Evolutionary conservation across 2,329 filamentous ascomycete species (phyloP), one percentile per base, ranked within the genome.

Genomic region (Pseudogymnoascus sp.): DNA sequence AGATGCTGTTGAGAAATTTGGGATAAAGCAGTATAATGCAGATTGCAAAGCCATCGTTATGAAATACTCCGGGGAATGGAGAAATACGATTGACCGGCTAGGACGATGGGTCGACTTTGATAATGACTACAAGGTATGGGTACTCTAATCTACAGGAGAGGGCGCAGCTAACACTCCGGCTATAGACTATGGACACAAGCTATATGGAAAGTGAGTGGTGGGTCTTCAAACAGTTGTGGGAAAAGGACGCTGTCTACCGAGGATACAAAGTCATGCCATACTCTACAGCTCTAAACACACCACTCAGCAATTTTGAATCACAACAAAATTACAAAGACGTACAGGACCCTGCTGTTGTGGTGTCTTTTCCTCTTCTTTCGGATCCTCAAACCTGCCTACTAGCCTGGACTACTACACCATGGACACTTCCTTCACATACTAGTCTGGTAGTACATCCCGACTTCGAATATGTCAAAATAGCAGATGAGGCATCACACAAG

Each of bases 171-270:
- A 12, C 15, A n/a, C 25, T 31, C 21, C 4, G 21, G 9, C 31
- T 36, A 42, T 70, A 88, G 87, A 96, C 91, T 36, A 96, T 97
- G 91, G 88, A 97, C 74, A 82, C 87, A n/a, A 87, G 80, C 18
- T 97, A 95, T 77, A 97, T 97, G 93, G 93, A 97, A 78, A 88
- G 88, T 0, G 86, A 90, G 67, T 97, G 93, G 93, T 97, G 93
- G 92, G 89, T 94, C 15, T 96, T 96, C 80, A 95, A 94, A 79
- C 86, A 93, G 72, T 81, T 97, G 25, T 95, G 90, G 73, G 89
- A 96, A 69, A 96, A 96, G 77, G 89, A 86, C 62, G 81, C 88
- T 65, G 91, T 97, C 61, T 97, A 97, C 74, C 89, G 91, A 68
- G 92, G 91, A 45, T 89, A 94, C 75, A 86, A 87, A 71, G 91